Conservation (phyloP, 225 moss, liverwort and hornwort species). For the Bryoerythrophyllum caledonicum region DNA sequence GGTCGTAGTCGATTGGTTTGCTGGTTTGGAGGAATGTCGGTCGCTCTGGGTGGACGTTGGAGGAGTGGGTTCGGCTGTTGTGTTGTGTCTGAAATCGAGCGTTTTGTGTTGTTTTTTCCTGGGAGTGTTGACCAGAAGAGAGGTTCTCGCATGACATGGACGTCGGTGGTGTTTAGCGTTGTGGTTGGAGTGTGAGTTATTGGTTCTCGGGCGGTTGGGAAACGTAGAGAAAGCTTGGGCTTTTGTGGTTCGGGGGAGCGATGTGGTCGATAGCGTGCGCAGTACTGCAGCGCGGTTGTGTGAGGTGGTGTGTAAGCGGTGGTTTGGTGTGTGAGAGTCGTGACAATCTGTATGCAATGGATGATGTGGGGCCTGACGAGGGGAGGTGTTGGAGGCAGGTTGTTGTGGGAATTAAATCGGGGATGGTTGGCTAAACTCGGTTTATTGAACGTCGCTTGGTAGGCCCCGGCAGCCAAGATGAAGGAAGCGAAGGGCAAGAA, state of each 20-base stretch:
- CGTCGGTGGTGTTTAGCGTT: not conserved
- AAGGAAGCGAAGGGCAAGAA: conserved; percentile 99
- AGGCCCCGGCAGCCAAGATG: conserved; percentile 69
- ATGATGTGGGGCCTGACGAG: not conserved
- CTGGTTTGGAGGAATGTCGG: not conserved
- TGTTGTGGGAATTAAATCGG: not conserved
- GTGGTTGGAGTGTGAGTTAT: not conserved
- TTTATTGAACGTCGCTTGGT: not conserved
- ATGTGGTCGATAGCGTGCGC: not conserved
- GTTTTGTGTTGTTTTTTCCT: not conserved
- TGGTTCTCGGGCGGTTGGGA: not conserved
- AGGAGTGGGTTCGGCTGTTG: not conserved
- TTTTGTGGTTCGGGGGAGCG: too few species aligned
- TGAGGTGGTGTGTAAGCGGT: not conserved
- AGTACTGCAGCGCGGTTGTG: not conserved
- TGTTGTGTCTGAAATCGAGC: not conserved
- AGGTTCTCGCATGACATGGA: not conserved
- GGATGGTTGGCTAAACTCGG: conserved; percentile 20
- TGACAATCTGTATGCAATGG: not conserved
- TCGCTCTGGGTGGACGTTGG: not conserved
- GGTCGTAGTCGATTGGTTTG: not conserved
- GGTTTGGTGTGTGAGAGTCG: not conserved
- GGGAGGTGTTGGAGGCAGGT: not conserved
- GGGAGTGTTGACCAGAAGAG: not conserved
- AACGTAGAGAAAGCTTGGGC: not conserved